A percentile compares a stretch with the other conserved stretches of the same genome.
phyloP scores from a whole-genome alignment of 768 basidiomycete genomes.

The Pulveroboletus sp. region DNA sequence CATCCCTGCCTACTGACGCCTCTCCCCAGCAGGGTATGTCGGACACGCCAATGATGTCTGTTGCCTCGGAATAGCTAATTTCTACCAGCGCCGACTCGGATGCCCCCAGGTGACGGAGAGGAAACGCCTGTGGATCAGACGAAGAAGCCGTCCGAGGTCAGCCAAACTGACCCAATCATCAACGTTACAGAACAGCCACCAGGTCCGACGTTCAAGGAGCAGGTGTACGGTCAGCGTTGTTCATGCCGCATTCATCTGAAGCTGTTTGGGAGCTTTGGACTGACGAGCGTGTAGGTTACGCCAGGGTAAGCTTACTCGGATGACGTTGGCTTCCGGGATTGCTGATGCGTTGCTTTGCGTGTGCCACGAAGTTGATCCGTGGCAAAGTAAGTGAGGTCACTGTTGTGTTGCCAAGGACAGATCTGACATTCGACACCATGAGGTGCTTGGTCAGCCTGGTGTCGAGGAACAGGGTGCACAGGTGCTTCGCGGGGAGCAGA shows the following conservation, averaged over 20 bases:
- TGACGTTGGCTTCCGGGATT: neutral
- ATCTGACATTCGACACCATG: neutral
- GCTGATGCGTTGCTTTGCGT: neutral
- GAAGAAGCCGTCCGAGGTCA: constrained; percentile 23
- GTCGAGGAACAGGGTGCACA: constrained; percentile 51
- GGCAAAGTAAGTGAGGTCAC: constrained; percentile 23
- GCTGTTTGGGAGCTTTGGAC: neutral
- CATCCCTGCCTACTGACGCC: constrained; percentile 26
- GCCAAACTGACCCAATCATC: constrained; percentile 21
- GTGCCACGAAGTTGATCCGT: constrained; percentile 22
- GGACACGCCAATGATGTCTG: neutral
- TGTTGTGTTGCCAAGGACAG: constrained; percentile 1
- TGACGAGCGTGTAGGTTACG: constrained; percentile 24
- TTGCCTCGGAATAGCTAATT: neutral
- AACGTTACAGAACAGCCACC: constrained; percentile 23
- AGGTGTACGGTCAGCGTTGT: constrained; percentile 44
- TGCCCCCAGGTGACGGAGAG: constrained; percentile 33
- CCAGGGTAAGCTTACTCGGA: constrained; percentile 17
- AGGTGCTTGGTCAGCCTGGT: constrained; percentile 32
- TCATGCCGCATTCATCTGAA: neutral
- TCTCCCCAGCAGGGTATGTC: constrained; percentile 37
- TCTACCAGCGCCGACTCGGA: constrained; percentile 25
- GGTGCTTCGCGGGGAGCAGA: constrained; percentile 47
- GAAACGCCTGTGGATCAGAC: constrained; percentile 30
- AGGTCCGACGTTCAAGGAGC: constrained; percentile 52